phyloP scores from a whole-genome alignment of 805 yeast species.

The Cyberlindnera americana region DNA sequence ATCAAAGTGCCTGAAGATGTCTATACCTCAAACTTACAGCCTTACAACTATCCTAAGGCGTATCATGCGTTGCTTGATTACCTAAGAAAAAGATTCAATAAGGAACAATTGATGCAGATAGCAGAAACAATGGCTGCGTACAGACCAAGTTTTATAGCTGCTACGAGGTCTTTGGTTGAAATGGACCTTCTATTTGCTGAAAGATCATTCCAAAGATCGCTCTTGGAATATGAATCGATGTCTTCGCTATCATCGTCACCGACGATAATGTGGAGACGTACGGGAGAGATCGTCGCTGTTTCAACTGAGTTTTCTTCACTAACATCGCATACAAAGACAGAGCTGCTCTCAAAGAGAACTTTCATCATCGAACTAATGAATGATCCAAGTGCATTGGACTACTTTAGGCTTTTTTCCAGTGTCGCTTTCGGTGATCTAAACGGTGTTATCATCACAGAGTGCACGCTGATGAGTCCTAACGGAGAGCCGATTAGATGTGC shows the following conservation, averaged over 20 bases:
- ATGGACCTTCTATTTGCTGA: slow-evolving; percentile 65
- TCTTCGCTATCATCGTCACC: slow-evolving; percentile 63
- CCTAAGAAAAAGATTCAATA: slow-evolving; percentile 66
- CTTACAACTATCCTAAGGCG: slow-evolving; percentile 93
- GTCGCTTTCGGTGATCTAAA: slow-evolving; percentile 46
- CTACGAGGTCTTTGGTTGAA: slow-evolving; percentile 69
- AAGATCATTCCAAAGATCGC: slow-evolving; percentile 51
- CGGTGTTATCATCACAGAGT: slow-evolving; percentile 37
- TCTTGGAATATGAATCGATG: slow-evolving; percentile 53
- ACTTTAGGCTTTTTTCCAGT: slow-evolving; percentile 63
- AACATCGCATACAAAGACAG: slow-evolving; percentile 59
- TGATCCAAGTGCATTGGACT: slow-evolving; percentile 67
- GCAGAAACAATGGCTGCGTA: slow-evolving; percentile 46
- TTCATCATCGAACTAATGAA: slow-evolving; percentile 83
- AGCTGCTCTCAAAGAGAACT: slow-evolving; percentile 53
- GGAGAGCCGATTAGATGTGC: slow-evolving; percentile 55
- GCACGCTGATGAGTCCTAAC: slow-evolving; percentile 36
- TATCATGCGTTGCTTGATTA: slow-evolving; percentile 82
- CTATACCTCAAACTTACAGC: slow-evolving; percentile 71
- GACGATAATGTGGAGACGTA: slow-evolving; percentile 79
- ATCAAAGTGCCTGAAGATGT: slow-evolving; percentile 72
- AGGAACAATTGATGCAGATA: slow-evolving; percentile 60
- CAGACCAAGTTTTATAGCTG: slow-evolving; percentile 73
- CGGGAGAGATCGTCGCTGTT: slow-evolving; percentile 80
- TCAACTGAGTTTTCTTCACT: slow-evolving; percentile 71